Percentiles rank a stretch among this genome's conserved stretches.
These are phyloP conservation scores for Eucalyptus tenuipes DNA, from an alignment of 345 rosid genomes.

Conservation along the genomic window DNA sequence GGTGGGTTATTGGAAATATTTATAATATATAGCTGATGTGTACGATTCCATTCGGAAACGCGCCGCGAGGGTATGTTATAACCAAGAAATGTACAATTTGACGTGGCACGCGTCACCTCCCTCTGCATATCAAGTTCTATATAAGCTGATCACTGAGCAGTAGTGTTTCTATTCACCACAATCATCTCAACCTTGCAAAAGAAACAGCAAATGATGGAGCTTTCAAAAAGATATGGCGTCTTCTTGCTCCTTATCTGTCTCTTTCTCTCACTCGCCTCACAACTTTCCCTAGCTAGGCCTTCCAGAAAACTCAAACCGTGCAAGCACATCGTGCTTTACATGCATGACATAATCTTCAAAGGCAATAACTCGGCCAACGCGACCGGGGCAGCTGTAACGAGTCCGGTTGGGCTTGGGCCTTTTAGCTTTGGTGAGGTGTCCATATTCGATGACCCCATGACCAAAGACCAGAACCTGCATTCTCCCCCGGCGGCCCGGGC, in stretches of 20 bases:
- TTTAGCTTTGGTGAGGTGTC: neutral
- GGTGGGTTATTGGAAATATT: neutral
- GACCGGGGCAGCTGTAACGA: neutral
- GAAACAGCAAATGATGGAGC: neutral
- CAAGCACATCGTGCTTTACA: slow-evolving; percentile 37
- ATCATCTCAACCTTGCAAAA: neutral
- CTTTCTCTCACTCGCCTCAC: slow-evolving; percentile 38
- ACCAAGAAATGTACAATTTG: neutral
- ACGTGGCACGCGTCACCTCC: neutral
- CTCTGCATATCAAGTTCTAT: neutral
- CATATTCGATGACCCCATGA: neutral
- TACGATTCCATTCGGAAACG: neutral
- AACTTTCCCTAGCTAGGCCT: slow-evolving; percentile 8
- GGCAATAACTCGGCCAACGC: slow-evolving; percentile 27
- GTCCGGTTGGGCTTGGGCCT: neutral
- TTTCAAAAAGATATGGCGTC: neutral
- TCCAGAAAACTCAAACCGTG: slow-evolving; percentile 21
- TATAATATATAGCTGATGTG: neutral
- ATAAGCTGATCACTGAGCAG: neutral
- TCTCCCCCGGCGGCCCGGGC: slow-evolving; percentile 38
- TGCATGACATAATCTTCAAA: slow-evolving; percentile 39
- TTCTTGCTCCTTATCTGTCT: neutral
- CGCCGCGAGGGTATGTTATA: no score
- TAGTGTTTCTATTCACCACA: neutral
- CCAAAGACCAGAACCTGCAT: neutral